A percentile compares a stretch with the other conserved stretches of the same genome.
phyloP scores from a whole-genome alignment of 305 asterid species.

The Fraxinus angustifolia region DNA sequence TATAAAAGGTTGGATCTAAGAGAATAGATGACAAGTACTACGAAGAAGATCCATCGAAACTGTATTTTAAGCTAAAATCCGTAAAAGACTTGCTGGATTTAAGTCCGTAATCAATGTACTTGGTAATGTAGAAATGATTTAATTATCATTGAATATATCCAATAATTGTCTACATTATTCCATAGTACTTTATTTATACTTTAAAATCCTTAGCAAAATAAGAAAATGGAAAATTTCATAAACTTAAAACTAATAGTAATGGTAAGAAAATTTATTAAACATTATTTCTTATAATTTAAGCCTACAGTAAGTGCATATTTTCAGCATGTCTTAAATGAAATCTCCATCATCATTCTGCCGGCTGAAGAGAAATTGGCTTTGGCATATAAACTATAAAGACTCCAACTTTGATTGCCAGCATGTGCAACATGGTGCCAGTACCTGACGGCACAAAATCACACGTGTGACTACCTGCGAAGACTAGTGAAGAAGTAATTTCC shows the following conservation, averaged over 20 bases:
- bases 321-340: not conserved
- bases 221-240: not conserved
- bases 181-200: not conserved
- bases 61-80: not conserved
- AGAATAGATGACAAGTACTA: not conserved
- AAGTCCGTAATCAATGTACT: not conserved
- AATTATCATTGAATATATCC: not conserved
- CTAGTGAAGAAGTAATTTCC: not conserved
- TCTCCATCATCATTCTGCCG: not conserved
- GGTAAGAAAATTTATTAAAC: not conserved
- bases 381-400: not conserved
- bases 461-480: not conserved
- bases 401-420: not conserved
- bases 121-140: not conserved
- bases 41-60: not conserved
- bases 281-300: not conserved
- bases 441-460: not conserved
- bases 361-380: not conserved
- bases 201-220: not conserved
- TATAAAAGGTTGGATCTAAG: not conserved
- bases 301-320: not conserved
- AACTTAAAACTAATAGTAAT: not conserved
- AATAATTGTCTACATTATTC: not conserved
- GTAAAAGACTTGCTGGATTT: not conserved
- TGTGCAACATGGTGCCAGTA: not conserved